Evolutionary conservation across 441 rosid genomes (phyloP).

Genomic region (Mallotus repandus): DNA sequence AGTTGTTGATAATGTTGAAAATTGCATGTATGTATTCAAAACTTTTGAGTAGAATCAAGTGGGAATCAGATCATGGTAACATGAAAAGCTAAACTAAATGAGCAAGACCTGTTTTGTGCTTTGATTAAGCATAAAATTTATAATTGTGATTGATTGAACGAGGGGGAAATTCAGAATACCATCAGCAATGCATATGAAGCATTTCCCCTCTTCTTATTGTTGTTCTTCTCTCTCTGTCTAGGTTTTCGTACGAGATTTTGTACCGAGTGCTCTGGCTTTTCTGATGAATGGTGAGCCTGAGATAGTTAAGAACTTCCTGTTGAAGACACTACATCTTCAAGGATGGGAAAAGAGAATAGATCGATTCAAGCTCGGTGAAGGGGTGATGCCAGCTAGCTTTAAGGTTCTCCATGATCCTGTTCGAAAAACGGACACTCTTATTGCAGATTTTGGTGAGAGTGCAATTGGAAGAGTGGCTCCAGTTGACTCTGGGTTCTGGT

Average conservation of each 20-base stretch:
- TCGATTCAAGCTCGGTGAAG: slow-evolving; percentile 88
- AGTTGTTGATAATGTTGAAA: background rate
- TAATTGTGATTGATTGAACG: background rate
- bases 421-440: slow-evolving; percentile 59
- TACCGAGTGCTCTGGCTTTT: slow-evolving; percentile 92
- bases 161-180: background rate
- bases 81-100: background rate
- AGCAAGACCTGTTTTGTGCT: background rate
- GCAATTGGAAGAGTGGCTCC: slow-evolving; percentile 99
- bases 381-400: slow-evolving; percentile 97
- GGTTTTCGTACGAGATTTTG: slow-evolving; percentile 94
- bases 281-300: slow-evolving; percentile 96
- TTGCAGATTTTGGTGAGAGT: slow-evolving; percentile 96
- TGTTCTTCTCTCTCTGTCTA: slow-evolving; percentile 19
- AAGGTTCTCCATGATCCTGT: slow-evolving; percentile 90
- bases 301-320: slow-evolving; percentile 81
- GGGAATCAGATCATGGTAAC: background rate
- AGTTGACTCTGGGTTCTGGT: slow-evolving; percentile 98
- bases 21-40: background rate
- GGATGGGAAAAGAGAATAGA: slow-evolving; percentile 89
- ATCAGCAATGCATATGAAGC: background rate
- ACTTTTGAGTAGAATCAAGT: background rate
- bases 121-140: background rate
- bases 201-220: background rate
- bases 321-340: slow-evolving; percentile 86